Conservation (phyloP, 441 rosid species). For the Brassica hybrid region DNA sequence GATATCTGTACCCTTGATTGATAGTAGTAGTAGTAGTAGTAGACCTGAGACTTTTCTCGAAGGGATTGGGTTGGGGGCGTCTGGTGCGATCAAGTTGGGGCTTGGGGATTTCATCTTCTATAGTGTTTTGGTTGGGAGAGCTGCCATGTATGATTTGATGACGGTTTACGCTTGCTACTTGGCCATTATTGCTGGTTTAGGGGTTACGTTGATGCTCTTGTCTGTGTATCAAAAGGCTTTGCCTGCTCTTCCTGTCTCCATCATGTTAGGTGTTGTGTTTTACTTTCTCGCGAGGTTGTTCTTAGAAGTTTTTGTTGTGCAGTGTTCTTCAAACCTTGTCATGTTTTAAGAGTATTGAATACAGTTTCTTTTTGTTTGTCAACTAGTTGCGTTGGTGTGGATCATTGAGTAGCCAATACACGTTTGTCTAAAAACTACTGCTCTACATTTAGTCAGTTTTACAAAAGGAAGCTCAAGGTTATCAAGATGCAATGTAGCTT, state of each 20-base stretch:
- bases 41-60: conserved; percentile 58
- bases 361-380: conserved; percentile 2
- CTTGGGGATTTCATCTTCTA: conserved; percentile 92
- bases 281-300: conserved; percentile 72
- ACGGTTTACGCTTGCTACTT: conserved; percentile 92
- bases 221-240: conserved; percentile 87
- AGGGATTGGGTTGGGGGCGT: conserved; percentile 82
- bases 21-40: conserved; percentile 34
- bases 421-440: no score
- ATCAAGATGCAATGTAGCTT: no score
- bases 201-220: conserved; percentile 75
- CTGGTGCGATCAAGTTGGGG: conserved; percentile 92
- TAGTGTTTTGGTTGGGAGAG: conserved; percentile 91
- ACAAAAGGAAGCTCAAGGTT: no score
- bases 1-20: conserved; percentile 69
- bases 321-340: conserved; percentile 77
- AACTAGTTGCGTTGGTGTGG: not conserved
- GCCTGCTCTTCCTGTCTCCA: conserved; percentile 89
- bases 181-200: conserved; percentile 92
- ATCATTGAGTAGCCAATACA: not conserved
- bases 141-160: conserved; percentile 93
- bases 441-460: not conserved
- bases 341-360: conserved; percentile 60
- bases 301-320: conserved; percentile 75
- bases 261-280: conserved; percentile 79